These are phyloP conservation scores for Colletotrichum lupini DNA, from an alignment of 2,329 filamentous ascomycete genomes.

Conservation along the genomic window DNA sequence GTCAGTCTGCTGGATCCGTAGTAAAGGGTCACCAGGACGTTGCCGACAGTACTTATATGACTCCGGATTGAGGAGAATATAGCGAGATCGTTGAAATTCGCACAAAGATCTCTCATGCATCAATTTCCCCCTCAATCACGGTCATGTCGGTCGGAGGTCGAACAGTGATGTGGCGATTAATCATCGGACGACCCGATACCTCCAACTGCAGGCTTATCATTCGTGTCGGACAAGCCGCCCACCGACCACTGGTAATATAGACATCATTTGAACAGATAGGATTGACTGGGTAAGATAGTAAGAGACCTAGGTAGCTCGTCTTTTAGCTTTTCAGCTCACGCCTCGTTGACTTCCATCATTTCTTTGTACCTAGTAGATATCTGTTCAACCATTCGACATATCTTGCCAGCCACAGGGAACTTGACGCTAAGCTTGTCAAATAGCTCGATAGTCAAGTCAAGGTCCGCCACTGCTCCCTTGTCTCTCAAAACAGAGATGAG, in stretches of 20 bases:
- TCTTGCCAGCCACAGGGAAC: slow-evolving; percentile 44
- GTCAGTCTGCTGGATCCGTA: neutral
- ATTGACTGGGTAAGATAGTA: too few relatives aligned
- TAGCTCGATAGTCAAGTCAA: slow-evolving; percentile 44
- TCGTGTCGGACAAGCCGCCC: neutral
- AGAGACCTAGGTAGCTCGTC: too few relatives aligned
- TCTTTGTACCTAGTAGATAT: slow-evolving; percentile 40
- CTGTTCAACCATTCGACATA: slow-evolving; percentile 37
- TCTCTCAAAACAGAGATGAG: slow-evolving; percentile 41
- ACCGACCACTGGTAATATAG: neutral
- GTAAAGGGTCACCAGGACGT: neutral
- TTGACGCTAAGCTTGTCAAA: slow-evolving; percentile 45
- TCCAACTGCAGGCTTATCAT: neutral
- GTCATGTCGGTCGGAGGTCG: neutral
- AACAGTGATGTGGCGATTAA: neutral
- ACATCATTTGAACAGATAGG: too few relatives aligned
- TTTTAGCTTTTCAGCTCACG: neutral
- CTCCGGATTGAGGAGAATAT: neutral
- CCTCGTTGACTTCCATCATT: slow-evolving; percentile 1
- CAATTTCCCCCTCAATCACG: neutral
- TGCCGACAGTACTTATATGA: neutral
- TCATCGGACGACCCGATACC: neutral
- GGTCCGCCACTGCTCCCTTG: slow-evolving; percentile 43
- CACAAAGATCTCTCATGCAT: neutral
- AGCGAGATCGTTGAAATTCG: too few relatives aligned